Conservation (phyloP, 1,284 basidiomycete species). For the Marasmius sp. region DNA sequence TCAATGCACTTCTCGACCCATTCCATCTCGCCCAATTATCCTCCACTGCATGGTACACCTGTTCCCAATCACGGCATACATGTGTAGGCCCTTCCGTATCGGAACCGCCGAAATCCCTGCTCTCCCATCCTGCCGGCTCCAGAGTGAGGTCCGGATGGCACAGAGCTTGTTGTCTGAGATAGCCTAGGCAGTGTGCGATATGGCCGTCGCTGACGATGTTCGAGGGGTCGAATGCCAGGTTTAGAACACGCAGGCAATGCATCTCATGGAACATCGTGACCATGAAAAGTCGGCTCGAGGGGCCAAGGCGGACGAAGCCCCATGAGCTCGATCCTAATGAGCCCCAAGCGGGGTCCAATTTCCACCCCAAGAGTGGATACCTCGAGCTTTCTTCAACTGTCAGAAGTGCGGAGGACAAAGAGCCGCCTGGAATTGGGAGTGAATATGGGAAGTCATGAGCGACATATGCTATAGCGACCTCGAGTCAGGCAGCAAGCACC, state of each 20-base stretch:
- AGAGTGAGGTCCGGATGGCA: conserved; percentile 29
- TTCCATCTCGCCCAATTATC: conserved; percentile 32
- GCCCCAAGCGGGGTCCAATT: conserved; percentile 19
- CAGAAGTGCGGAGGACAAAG: conserved; percentile 8
- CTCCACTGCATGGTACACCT: conserved; percentile 27
- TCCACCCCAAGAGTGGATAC: conserved; percentile 15
- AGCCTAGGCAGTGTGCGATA: conserved; percentile 29
- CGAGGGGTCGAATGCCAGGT: conserved; percentile 21
- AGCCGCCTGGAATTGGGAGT: background rate
- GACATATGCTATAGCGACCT: conserved; percentile 1
- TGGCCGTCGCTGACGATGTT: conserved; percentile 18
- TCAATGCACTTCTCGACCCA: conserved; percentile 3
- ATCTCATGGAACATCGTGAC: conserved; percentile 32
- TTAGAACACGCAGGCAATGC: conserved; percentile 29
- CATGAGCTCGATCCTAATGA: conserved; percentile 9
- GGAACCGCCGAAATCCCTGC: conserved; percentile 1
- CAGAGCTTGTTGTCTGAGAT: conserved; percentile 28
- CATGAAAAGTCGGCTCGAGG: conserved; percentile 24
- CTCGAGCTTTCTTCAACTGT: conserved; percentile 19
- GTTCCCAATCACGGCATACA: conserved; percentile 12
- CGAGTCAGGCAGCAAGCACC: background rate
- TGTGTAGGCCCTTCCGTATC: conserved; percentile 8
- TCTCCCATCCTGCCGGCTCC: conserved; percentile 18
- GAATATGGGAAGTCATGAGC: conserved; percentile 11
- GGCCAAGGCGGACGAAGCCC: conserved; percentile 23